Base-by-base conservation (phyloP, 495 filamentous ascomycete species). In the Tuber calosporum region DNA sequence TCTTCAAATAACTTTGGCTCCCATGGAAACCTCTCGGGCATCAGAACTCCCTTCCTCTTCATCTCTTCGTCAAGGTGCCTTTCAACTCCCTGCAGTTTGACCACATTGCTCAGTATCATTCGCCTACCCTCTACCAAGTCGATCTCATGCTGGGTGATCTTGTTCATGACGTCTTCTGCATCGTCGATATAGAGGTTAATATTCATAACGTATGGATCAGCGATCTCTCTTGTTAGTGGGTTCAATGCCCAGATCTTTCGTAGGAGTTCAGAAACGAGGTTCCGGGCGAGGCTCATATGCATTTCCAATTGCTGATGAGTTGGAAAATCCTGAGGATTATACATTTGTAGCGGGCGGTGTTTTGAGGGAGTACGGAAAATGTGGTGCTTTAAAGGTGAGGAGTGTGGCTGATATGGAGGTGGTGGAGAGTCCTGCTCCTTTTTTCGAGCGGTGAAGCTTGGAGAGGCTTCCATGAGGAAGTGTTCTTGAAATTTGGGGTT, bases 191-290 rank as follows among this genome's bases (percentile, higher is more conserved):
- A 62, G 53, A 62, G 53, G 53, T 62, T 62, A 15, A 62, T 62
- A 30, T 62, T 62, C 53, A 62, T 62, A 62, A 62, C 53, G 26
- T 34, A 62, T 62, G 53, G 53, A 62, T 62, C 53, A 1, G 53
- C 53, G 15, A 62, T 62, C 13, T 62, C 53, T 13, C 53, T 62
- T 17, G 53, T 62, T 5, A 62, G 26, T 62, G 53, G 53, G 26
- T 62, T 62, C 53, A 26, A 62, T 0, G 34, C 13, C 53, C 53
- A 62, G 15, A 62, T 62, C 15, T 62, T 62, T 26, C 53, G 26
- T 17, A 62, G 11, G 26, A 62, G 26, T 1, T 62, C 53, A 4
- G 53, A 62, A 5, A 62, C 53, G 15, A 30, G 53, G 53, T 62
- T 30, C 26, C 30, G 53, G 4, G 53, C 53, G 1, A 62, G 26